These are phyloP conservation scores for Penicillium manginii DNA, from an alignment of 495 filamentous ascomycete genomes.

Conservation along the genomic window DNA sequence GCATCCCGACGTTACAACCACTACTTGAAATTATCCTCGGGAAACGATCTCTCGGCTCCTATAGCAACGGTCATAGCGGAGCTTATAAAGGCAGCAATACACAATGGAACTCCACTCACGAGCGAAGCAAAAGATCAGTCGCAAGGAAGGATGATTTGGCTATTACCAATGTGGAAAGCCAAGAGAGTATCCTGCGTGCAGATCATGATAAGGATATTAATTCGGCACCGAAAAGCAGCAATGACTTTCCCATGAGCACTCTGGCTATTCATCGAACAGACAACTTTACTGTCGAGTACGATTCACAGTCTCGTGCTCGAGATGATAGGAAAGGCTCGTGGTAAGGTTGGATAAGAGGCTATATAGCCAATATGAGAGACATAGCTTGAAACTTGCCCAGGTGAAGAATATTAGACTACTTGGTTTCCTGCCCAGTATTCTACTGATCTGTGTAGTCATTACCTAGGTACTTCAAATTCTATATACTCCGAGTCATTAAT, in stretches of 20 bases:
- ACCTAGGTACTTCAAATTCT: too few species aligned
- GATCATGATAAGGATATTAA: neutral
- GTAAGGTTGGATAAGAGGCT: neutral
- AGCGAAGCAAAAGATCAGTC: slow-evolving; percentile 21
- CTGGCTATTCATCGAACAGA: slow-evolving; percentile 33
- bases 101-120: slow-evolving; percentile 10
- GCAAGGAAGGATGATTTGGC: slow-evolving; percentile 20
- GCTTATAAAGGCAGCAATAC: neutral
- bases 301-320: slow-evolving; percentile 1
- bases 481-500: too few species aligned
- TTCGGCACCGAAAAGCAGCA: neutral
- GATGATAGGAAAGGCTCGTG: neutral
- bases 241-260: slow-evolving; percentile 13
- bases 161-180: slow-evolving; percentile 36
- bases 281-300: slow-evolving; percentile 35
- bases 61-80: slow-evolving; percentile 13
- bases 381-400: too few species aligned
- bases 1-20: slow-evolving; percentile 47
- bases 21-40: slow-evolving; percentile 43
- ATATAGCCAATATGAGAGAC: too few species aligned
- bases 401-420: too few species aligned
- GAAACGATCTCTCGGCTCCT: slow-evolving; percentile 32
- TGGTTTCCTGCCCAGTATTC: too few species aligned
- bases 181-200: slow-evolving; percentile 34
- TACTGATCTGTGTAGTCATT: too few species aligned